Conservation (phyloP, 108 stramenopile genomes). For the Conticribra weissflogii region DNA sequence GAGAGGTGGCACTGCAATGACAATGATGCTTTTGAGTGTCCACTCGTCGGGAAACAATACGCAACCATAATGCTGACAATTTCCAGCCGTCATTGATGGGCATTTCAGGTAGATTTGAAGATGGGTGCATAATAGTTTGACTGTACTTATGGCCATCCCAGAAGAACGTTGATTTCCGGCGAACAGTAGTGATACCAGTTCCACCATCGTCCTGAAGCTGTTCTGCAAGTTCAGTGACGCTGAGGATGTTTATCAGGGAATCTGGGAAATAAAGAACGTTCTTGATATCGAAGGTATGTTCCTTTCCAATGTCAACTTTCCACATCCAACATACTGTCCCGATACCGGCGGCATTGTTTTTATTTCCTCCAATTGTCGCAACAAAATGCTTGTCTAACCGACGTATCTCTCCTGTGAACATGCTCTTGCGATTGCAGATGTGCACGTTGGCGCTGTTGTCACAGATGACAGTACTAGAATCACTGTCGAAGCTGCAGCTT, state of each 20-base stretch:
- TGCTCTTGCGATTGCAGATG: slow-evolving; percentile 3
- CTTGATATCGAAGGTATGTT: not conserved
- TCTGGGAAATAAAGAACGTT: slow-evolving; percentile 7
- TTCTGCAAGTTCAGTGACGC: slow-evolving; percentile 5
- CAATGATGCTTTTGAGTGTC: not conserved
- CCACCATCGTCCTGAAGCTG: slow-evolving; percentile 3
- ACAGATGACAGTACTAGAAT: slow-evolving; percentile 3
- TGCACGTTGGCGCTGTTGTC: slow-evolving; percentile 15
- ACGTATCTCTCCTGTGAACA: not conserved
- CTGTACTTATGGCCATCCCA: slow-evolving; percentile 2
- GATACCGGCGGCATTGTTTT: not conserved
- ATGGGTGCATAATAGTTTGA: not conserved
- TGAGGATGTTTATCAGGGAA: slow-evolving; percentile 10
- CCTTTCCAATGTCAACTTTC: not conserved
- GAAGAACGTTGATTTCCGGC: not conserved
- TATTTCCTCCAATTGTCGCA: slow-evolving; percentile 13
- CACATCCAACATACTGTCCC: not conserved
- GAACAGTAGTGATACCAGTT: slow-evolving; percentile 3
- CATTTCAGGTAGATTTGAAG: slow-evolving; percentile 10
- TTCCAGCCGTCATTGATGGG: not conserved
- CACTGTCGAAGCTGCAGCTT: not conserved
- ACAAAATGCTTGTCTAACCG: not conserved
- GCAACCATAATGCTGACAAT: not conserved
- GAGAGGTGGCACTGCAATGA: not conserved
- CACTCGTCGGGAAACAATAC: not conserved